phyloP scores from a whole-genome alignment of 2,329 filamentous ascomycete species.

The Arthroderma sp. region DNA sequence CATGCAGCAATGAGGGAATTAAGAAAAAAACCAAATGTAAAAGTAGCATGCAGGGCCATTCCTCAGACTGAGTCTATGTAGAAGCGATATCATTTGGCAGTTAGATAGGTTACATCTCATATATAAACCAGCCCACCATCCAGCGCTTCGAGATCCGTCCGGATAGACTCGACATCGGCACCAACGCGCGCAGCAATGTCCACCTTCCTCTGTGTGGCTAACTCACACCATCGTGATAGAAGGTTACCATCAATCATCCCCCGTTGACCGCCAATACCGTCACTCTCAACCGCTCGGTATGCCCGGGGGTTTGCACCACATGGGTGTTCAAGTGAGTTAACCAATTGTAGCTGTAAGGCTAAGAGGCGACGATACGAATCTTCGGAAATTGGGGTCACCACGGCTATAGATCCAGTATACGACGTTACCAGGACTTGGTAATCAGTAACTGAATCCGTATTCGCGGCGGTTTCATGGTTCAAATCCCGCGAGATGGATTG shows the following conservation, averaged over 20 bases:
- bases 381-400: conserved; percentile 67
- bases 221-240: conserved; percentile 59
- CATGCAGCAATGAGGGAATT: too few species aligned
- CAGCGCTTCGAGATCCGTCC: conserved; percentile 54
- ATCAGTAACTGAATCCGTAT: conserved; percentile 17
- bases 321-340: conserved; percentile 59
- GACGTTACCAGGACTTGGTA: conserved; percentile 57
- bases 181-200: conserved; percentile 68
- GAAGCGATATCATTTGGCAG: too few species aligned
- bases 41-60: too few species aligned
- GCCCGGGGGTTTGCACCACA: conserved; percentile 74
- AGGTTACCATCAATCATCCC: conserved; percentile 69
- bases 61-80: too few species aligned
- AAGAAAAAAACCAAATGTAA: too few species aligned
- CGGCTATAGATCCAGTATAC: conserved; percentile 59
- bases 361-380: conserved; percentile 70
- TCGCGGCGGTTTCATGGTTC: conserved; percentile 25
- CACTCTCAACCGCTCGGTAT: conserved; percentile 48
- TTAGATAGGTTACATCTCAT: conserved; percentile 9
- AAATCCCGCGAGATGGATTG: conserved; percentile 25
- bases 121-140: conserved; percentile 46
- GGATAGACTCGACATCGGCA: conserved; percentile 50
- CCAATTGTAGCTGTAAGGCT: conserved; percentile 66
- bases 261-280: conserved; percentile 37
- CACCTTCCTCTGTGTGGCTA: conserved; percentile 54